Evolutionary conservation across 306 rosid species (phyloP).

Genomic region (Heteromeles arbutifolia): DNA sequence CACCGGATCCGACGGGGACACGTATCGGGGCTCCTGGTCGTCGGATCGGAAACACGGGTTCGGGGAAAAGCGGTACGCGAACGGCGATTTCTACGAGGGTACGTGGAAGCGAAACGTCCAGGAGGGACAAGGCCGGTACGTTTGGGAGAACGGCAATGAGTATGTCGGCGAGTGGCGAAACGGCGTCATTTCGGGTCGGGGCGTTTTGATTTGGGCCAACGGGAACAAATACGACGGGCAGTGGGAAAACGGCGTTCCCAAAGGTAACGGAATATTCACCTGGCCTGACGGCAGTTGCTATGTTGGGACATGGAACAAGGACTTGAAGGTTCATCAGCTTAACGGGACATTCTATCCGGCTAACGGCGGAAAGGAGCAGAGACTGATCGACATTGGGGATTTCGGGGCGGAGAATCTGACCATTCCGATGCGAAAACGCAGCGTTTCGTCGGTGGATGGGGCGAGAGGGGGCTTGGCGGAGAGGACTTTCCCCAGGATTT

Average conservation of each 20-base stretch:
- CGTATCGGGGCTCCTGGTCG: slow-evolving; percentile 71
- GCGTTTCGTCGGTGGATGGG: slow-evolving; percentile 40
- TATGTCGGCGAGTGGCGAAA: slow-evolving; percentile 79
- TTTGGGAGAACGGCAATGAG: slow-evolving; percentile 85
- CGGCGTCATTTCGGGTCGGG: slow-evolving; percentile 72
- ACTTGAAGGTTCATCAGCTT: slow-evolving; percentile 45
- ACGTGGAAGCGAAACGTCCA: slow-evolving; percentile 69
- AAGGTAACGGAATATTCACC: slow-evolving; percentile 69
- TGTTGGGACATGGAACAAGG: slow-evolving; percentile 65
- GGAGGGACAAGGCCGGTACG: slow-evolving; percentile 82
- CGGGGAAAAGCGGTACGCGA: slow-evolving; percentile 67
- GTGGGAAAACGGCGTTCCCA: slow-evolving; percentile 84
- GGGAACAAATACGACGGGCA: slow-evolving; percentile 84
- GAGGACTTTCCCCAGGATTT: slow-evolving; percentile 68
- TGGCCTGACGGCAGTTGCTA: slow-evolving; percentile 84
- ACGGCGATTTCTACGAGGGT: slow-evolving; percentile 83
- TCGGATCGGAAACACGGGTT: slow-evolving; percentile 69
- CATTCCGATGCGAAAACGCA: slow-evolving; percentile 56
- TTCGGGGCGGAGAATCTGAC: slow-evolving; percentile 34
- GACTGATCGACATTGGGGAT: slow-evolving; percentile 25
- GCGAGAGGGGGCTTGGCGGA: slow-evolving; percentile 51
- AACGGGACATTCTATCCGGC: slow-evolving; percentile 61
- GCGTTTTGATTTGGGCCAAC: slow-evolving; percentile 65
- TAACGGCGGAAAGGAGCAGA: slow-evolving; percentile 33
- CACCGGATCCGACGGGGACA: slow-evolving; percentile 78